Evolutionary conservation across 805 yeast species (phyloP).

Genomic region (Teunomyces aglyptinius): DNA sequence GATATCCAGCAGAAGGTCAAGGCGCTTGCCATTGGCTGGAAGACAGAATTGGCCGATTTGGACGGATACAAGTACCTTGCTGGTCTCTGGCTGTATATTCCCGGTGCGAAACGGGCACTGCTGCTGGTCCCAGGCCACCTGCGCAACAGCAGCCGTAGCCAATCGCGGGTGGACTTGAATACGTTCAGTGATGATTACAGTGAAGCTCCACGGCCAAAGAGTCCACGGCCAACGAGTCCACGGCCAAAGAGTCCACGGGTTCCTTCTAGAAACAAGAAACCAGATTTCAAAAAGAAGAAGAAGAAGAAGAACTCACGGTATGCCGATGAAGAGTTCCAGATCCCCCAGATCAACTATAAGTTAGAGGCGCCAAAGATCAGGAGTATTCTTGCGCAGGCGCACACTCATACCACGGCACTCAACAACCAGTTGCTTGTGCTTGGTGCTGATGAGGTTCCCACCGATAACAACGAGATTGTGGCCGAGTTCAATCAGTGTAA

Average conservation of each 20-base stretch:
- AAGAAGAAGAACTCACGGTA: conserved; percentile 18
- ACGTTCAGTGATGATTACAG: conserved; percentile 7
- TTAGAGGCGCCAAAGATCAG: conserved; percentile 74
- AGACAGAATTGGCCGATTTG: conserved; percentile 49
- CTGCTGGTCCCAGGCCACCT: neutral
- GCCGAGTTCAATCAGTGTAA: conserved; percentile 73
- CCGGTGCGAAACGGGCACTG: conserved; percentile 22
- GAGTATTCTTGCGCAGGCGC: conserved; percentile 67
- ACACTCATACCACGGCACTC: conserved; percentile 69
- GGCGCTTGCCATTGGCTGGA: conserved; percentile 66
- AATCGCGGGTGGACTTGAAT: neutral
- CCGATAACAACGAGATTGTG: conserved; percentile 62
- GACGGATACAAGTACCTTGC: conserved; percentile 51
- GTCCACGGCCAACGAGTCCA: neutral
- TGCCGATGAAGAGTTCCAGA: conserved; percentile 52
- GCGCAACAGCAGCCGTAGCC: neutral
- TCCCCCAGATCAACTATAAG: conserved; percentile 65
- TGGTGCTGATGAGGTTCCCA: conserved; percentile 52
- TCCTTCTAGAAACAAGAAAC: too few relatives aligned
- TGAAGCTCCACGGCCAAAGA: conserved; percentile 2
- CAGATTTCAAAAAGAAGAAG: conserved; percentile 6
- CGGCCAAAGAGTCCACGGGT: neutral
- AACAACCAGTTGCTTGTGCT: conserved; percentile 45
- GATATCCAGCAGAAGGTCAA: conserved; percentile 48
- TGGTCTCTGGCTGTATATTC: conserved; percentile 44